These are phyloP conservation scores for Trichoderma gamsii DNA, from an alignment of 495 filamentous ascomycete species.

Conservation along the genomic window DNA sequence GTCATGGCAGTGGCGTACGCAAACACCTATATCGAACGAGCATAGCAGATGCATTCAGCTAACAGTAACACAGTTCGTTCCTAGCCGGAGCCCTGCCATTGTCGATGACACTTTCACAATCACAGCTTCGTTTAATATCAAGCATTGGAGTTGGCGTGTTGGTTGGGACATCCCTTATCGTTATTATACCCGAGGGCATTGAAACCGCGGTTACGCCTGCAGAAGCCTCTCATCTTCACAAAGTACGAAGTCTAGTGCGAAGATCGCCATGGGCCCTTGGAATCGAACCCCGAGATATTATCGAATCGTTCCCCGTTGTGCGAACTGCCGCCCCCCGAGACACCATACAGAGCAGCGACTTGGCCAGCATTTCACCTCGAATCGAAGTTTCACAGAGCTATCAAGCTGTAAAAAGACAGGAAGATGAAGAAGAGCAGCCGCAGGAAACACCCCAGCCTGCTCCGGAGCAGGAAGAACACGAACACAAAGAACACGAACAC, in stretches of 20 bases:
- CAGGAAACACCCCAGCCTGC: neutral
- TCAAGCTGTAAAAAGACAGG: neutral
- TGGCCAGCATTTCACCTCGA: neutral
- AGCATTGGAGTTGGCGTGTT: constrained; percentile 91
- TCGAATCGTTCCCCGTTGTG: neutral
- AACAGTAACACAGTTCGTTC: constrained; percentile 63
- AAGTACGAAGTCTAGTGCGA: neutral
- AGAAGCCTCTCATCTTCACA: constrained; percentile 36
- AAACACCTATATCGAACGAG: neutral
- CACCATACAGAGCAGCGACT: neutral
- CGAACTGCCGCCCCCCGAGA: neutral
- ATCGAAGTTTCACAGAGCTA: neutral
- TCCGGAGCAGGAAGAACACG: constrained; percentile 7
- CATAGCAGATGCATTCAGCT: constrained; percentile 7
- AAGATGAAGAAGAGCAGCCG: neutral
- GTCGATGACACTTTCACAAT: constrained; percentile 81
- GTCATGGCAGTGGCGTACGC: constrained; percentile 94
- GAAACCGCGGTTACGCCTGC: constrained; percentile 76
- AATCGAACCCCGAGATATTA: constrained; percentile 6
- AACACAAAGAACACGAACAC: constrained; percentile 19
- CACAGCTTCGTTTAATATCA: constrained; percentile 81
- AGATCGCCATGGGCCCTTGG: constrained; percentile 11
- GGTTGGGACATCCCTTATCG: constrained; percentile 89
- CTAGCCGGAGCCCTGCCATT: constrained; percentile 89
- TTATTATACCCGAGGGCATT: constrained; percentile 95